These are phyloP conservation scores for Solanum ossicruentum DNA, from an alignment of 257 asterid genomes.

Conservation along the genomic window DNA sequence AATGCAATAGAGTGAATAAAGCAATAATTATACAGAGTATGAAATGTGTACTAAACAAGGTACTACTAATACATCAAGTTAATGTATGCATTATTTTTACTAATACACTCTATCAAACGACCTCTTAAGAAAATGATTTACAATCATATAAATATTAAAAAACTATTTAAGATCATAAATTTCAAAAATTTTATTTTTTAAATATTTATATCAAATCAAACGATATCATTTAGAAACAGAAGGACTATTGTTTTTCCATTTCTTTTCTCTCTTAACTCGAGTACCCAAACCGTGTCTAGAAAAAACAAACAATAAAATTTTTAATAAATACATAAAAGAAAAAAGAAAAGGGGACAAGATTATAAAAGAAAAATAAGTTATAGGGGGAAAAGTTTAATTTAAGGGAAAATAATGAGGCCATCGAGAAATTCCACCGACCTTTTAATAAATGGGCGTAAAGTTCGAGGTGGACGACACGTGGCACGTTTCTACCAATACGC, in stretches of 20 bases:
- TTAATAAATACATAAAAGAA: accelerated
- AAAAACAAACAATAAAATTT: background rate
- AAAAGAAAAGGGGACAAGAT: background rate
- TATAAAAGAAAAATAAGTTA: background rate
- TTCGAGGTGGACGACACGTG: background rate
- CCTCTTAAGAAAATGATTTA: too few species aligned
- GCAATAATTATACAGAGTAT: too few species aligned
- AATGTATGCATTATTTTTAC: too few species aligned
- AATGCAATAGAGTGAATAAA: too few species aligned
- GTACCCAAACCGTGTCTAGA: background rate
- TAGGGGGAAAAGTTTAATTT: background rate
- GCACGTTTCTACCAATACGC: background rate
- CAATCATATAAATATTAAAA: too few species aligned
- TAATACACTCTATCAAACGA: too few species aligned
- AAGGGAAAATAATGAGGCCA: background rate
- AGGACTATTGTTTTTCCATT: background rate
- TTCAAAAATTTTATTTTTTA: too few species aligned
- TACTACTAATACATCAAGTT: too few species aligned
- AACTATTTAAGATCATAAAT: too few species aligned
- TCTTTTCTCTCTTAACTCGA: background rate
- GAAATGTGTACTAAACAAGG: too few species aligned
- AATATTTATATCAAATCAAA: too few species aligned
- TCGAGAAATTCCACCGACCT: background rate
- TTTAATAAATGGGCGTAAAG: background rate
- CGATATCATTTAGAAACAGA: too few species aligned